These are phyloP conservation scores for Leccinum fuscescens DNA, from an alignment of 1,284 basidiomycete genomes.

Conservation along the genomic window DNA sequence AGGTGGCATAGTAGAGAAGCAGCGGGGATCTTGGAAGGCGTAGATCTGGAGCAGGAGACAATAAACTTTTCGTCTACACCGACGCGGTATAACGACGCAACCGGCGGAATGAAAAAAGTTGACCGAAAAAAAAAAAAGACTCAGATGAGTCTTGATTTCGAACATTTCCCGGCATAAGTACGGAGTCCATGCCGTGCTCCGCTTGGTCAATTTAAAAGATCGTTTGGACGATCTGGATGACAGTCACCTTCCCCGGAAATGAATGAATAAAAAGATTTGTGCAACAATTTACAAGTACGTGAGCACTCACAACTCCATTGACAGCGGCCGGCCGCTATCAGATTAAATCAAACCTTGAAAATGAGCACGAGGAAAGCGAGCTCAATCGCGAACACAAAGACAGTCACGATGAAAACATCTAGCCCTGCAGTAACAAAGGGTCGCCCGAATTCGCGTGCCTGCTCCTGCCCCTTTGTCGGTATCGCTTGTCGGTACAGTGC, in stretches of 20 bases:
- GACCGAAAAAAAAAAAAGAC: background rate
- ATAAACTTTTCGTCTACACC: constrained; percentile 12
- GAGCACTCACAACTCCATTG: constrained; percentile 7
- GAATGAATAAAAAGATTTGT: background rate
- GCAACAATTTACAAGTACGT: background rate
- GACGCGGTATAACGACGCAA: background rate
- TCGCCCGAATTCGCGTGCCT: constrained; percentile 62
- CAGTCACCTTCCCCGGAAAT: background rate
- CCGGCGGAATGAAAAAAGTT: background rate
- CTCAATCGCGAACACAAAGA: constrained; percentile 63
- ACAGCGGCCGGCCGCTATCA: constrained; percentile 15
- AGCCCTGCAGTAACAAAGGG: constrained; percentile 81
- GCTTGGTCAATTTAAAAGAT: constrained; percentile 18
- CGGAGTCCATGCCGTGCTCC: constrained; percentile 4
- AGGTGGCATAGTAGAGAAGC: constrained; percentile 1
- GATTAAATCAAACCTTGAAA: constrained; percentile 28
- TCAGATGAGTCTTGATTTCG: background rate
- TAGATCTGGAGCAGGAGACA: constrained; percentile 16
- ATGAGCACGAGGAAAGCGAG: constrained; percentile 64
- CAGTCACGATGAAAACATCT: constrained; percentile 62
- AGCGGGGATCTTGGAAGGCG: constrained; percentile 25
- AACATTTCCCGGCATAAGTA: background rate
- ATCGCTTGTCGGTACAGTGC: constrained; percentile 22
- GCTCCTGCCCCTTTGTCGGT: constrained; percentile 57
- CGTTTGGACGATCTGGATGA: constrained; percentile 11